Conservation (phyloP, 1,284 basidiomycete species). For the Rhodofomes roseus region DNA sequence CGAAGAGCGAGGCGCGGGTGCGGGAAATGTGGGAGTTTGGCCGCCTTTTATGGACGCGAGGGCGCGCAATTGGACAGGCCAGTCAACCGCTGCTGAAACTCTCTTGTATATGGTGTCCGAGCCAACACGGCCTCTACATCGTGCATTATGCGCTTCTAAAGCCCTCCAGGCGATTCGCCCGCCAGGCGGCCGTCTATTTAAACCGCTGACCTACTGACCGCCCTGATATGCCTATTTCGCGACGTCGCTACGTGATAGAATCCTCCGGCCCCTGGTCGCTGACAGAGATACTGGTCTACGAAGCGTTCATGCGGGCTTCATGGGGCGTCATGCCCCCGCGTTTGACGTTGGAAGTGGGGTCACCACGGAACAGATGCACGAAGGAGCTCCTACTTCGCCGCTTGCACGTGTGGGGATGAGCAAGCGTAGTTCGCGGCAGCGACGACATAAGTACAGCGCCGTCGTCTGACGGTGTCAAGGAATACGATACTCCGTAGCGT, state of each 20-base stretch:
- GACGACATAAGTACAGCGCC: background rate
- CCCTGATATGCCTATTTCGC: background rate
- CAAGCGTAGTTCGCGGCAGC: background rate
- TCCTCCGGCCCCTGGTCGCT: background rate
- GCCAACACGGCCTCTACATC: background rate
- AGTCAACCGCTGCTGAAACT: background rate
- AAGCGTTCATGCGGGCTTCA: background rate
- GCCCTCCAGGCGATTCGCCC: background rate
- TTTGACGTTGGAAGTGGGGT: background rate
- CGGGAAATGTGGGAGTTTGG: conserved; percentile 1
- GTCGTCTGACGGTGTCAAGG: background rate
- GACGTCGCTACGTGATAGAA: background rate
- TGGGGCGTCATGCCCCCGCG: background rate
- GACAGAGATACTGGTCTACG: background rate
- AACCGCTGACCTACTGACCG: background rate
- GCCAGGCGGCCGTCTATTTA: background rate
- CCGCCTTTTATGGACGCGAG: background rate
- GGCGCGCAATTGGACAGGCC: background rate
- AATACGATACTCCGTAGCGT: background rate
- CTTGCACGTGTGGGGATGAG: background rate
- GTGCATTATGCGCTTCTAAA: background rate
- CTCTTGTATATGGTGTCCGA: background rate
- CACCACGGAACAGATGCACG: background rate
- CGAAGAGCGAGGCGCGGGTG: background rate
- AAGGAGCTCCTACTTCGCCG: background rate